Evolutionary conservation across 148 eudicot species (phyloP), one percentile per base, ranked within the genome.

Genomic region (Cornus florida): DNA sequence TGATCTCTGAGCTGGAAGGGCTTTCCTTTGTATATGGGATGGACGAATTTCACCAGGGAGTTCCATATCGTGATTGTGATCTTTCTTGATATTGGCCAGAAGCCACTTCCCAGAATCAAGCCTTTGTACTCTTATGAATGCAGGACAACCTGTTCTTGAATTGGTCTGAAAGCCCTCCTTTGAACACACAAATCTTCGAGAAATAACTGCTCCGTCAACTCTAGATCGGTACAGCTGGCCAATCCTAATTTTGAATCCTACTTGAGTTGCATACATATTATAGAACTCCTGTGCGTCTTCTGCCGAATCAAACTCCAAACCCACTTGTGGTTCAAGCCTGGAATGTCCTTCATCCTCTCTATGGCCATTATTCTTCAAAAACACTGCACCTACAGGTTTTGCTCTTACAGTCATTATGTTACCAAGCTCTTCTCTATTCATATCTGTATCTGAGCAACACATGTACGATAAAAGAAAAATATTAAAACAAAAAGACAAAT

Each of bases 251-350:
- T 79, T 83, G 82, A 89, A 89, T 74, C 92, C 92, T 3, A 74
- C 60, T 75, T 87, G 85, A 13, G 86, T 69, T 69, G 92, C 92
- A 85, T 89, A 83, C 6, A 70, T 69, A 79, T 76, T 85, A 73
- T 89, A 89, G 74, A 85, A 87, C 69, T 89, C 92, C 74, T 89
- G 92, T 35, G 92, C 92, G 35, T 87, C 92, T 79, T 89, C 92
- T 68, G 90, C 86, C 32, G 89, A 78, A 75, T 87, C 86, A 74
- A 89, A 89, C 67, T 89, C 92, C 64, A 89, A 79, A n/a, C 92
- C 92, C 65, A 83, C 92, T 17, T 83, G 77, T 28, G 87, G 88
- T 70, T 89, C 92, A 39, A 83, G 64, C 59, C 38, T 82, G 57
- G 89, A 82, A 69, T 85, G 84, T 72, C 83, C 90, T 67, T 80